Percentiles rank a stretch among this genome's conserved stretches.
phyloP scores from a whole-genome alignment of 257 asterid species.

The Voacanga thouarsii region DNA sequence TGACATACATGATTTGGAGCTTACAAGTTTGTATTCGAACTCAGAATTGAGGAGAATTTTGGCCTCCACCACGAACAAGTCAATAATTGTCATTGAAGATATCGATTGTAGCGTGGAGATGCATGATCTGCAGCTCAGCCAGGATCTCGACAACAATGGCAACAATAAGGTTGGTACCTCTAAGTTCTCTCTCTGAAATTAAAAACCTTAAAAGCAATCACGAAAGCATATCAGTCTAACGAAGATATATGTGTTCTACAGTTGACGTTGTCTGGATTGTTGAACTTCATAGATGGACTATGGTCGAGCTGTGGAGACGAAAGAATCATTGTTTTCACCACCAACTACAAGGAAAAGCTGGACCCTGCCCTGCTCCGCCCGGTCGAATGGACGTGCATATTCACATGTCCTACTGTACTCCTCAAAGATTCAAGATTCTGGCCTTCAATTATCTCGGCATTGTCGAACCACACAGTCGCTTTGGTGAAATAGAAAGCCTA shows the following conservation, averaged over 20 bases:
- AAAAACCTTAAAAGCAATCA: neutral
- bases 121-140: constrained; percentile 45
- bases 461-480: constrained; percentile 26
- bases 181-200: neutral
- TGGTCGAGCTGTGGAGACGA: constrained; percentile 87
- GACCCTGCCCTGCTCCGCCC: constrained; percentile 80
- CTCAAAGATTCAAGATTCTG: constrained; percentile 54
- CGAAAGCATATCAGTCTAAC: neutral
- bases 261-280: constrained; percentile 71
- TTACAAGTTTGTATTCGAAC: constrained; percentile 45
- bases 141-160: neutral
- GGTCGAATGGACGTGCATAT: constrained; percentile 90
- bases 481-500: constrained; percentile 39
- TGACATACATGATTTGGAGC: constrained; percentile 73
- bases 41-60: constrained; percentile 58
- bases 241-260: constrained; percentile 4
- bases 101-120: constrained; percentile 70
- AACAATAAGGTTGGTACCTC: constrained; percentile 31
- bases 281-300: constrained; percentile 75
- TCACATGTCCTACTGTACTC: constrained; percentile 66
- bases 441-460: constrained; percentile 54
- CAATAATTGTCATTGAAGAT: constrained; percentile 73
- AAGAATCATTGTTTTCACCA: constrained; percentile 68
- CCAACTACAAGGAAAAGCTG: constrained; percentile 72
- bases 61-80: constrained; percentile 52